Percentiles rank a stretch among this genome's conserved stretches.
Conservation (phyloP, 148 eudicot genomes). For the Pouteria glomerata region DNA sequence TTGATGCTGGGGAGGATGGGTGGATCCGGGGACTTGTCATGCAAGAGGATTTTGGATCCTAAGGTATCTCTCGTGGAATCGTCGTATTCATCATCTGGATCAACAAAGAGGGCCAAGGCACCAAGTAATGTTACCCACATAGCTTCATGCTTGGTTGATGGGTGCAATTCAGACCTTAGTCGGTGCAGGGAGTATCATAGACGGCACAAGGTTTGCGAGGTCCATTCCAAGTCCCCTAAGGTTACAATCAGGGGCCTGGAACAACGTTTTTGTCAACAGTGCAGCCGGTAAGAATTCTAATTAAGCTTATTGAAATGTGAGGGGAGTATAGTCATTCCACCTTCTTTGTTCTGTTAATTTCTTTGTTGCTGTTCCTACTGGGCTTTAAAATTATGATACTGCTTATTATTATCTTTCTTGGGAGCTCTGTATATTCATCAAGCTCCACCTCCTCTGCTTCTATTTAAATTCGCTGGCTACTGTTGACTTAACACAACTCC, state of each 20-base stretch:
- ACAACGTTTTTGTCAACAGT: slow-evolving; percentile 78
- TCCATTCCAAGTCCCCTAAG: slow-evolving; percentile 62
- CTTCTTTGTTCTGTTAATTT: neutral
- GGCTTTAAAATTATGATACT: neutral
- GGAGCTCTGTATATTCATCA: neutral
- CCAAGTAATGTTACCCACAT: slow-evolving; percentile 27
- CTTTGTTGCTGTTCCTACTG: neutral
- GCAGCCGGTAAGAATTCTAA: slow-evolving; percentile 60
- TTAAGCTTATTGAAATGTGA: neutral
- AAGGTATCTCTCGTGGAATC: slow-evolving; percentile 25
- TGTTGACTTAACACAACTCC: neutral
- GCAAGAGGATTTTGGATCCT: slow-evolving; percentile 12
- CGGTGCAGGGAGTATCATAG: slow-evolving; percentile 61
- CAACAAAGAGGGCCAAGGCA: slow-evolving; percentile 36
- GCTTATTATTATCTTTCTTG: neutral
- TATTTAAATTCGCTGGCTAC: neutral
- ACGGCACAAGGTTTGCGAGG: slow-evolving; percentile 73
- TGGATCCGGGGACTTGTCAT: slow-evolving; percentile 9
- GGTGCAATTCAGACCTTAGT: slow-evolving; percentile 61
- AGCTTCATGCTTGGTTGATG: slow-evolving; percentile 63
- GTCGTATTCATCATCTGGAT: slow-evolving; percentile 24
- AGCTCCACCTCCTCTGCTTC: neutral
- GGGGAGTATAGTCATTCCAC: neutral
- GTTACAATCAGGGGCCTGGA: slow-evolving; percentile 55
- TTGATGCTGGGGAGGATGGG: slow-evolving; percentile 20